Percentiles rank a stretch among this genome's conserved stretches.
Evolutionary conservation across 2,329 filamentous ascomycete genomes (phyloP).

Genomic region (Alternaria sp.): DNA sequence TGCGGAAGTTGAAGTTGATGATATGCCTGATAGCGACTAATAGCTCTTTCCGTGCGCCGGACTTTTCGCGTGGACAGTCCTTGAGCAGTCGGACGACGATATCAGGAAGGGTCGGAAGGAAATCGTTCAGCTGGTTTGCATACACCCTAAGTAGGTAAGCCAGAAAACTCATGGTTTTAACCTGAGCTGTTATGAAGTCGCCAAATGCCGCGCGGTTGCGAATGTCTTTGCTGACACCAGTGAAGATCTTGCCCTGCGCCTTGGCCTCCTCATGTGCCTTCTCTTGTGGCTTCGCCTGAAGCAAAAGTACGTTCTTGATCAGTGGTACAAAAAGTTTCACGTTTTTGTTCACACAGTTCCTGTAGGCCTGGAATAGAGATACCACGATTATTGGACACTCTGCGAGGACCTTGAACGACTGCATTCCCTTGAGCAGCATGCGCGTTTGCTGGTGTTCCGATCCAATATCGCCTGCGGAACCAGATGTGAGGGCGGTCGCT

Average conservation of each 20-base stretch:
- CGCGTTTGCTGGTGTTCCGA: constrained; percentile 82
- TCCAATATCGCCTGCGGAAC: constrained; percentile 73
- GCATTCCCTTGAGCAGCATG: constrained; percentile 88
- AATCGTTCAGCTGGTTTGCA: constrained; percentile 84
- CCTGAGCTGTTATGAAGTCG: constrained; percentile 96
- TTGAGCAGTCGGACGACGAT: constrained; percentile 91
- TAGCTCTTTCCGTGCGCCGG: constrained; percentile 89
- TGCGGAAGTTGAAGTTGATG: constrained; percentile 98
- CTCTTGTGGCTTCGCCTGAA: constrained; percentile 92
- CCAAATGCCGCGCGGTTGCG: constrained; percentile 94
- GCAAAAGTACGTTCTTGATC: constrained; percentile 86
- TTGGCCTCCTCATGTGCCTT: constrained; percentile 87
- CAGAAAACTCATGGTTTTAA: constrained; percentile 99
- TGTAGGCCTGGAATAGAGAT: constrained; percentile 94
- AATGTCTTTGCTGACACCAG: constrained; percentile 90
- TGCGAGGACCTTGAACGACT: constrained; percentile 97
- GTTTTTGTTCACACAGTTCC: constrained; percentile 77
- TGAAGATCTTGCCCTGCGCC: constrained; percentile 81
- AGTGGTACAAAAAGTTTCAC: constrained; percentile 91
- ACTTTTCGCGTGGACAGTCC: constrained; percentile 94
- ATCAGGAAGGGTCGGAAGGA: constrained; percentile 81
- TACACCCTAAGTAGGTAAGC: constrained; percentile 92
- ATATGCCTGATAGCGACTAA: constrained; percentile 97
- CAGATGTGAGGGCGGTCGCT: constrained; percentile 78
- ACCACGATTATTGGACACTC: constrained; percentile 99